Evolutionary conservation across 1,139 yeast genomes (phyloP), one percentile per base, ranked within the genome.

Genomic region (Candida tunisiensis): DNA sequence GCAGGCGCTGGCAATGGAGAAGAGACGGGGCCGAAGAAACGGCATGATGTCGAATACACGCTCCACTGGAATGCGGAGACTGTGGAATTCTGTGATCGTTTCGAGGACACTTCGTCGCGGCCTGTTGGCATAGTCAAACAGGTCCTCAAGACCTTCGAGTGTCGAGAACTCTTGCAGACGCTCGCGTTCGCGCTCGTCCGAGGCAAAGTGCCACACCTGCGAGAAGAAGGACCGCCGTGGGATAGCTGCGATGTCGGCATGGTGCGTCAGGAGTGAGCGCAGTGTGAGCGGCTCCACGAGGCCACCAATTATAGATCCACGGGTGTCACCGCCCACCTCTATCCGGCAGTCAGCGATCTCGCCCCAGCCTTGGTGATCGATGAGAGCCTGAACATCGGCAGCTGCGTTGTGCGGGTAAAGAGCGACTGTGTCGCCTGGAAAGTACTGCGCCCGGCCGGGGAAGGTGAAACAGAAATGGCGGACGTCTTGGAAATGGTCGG

Each of bases 61-160:
- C 28, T 69, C 72, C 21, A 78, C 46, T 0, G 98, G 96, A 16
- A 88, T 69, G 26, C 52, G 60, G 25, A 88, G 58, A 7, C 79
- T 65, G 35, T 65, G 69, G 44, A 88, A 88, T 45, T 88, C 99
- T 27, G 70, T 61, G 8, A 88, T 49, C 0, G 82, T 79, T 47
- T 88, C 99, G 16, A 82, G 48, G 6, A 85, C 65, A 33, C 93
- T 83, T 39, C 99, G 55, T 37, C 94, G 62, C 7, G 98, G 95
- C 34, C 96, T 57, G 44, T 82, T 78, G 10, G 93, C 92, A 48
- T 88, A 88, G 46, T 88, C 73, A 46, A 73, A 85, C 25, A 85
- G 51, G 33, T 80, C 94, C 42, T 85, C 85, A 28, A 63, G 56
- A 2, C 45, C 49, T 27, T 78, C 83, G 29, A 73, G 70, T 29